These are phyloP conservation scores for Tausonia pullulans DNA, from an alignment of 1,284 basidiomycete species.

Conservation along the genomic window DNA sequence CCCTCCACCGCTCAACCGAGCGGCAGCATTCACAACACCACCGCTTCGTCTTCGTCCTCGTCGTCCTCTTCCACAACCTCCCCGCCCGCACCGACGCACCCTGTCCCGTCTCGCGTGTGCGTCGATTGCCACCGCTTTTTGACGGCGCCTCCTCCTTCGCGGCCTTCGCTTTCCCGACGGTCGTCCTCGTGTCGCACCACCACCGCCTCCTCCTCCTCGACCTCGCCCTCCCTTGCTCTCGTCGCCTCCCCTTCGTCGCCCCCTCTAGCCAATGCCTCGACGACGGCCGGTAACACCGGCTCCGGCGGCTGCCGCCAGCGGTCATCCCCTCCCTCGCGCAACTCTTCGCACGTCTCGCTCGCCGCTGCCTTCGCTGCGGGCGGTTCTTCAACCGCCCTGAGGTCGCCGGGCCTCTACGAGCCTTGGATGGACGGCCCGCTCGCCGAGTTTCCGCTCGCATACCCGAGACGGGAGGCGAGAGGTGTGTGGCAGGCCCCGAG, in stretches of 20 bases:
- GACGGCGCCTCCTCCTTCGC: background rate
- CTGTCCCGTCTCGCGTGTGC: slow-evolving; percentile 10
- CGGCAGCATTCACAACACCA: background rate
- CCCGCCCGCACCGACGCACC: background rate
- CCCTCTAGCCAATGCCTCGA: too few species aligned
- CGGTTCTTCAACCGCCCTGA: background rate
- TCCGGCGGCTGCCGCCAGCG: too few species aligned
- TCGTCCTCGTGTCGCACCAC: background rate
- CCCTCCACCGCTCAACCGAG: background rate
- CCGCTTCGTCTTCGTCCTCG: background rate
- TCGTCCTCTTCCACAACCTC: background rate
- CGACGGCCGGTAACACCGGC: too few species aligned
- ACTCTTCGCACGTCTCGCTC: too few species aligned
- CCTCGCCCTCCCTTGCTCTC: background rate
- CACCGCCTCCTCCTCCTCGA: background rate
- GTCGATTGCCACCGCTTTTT: background rate
- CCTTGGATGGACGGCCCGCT: slow-evolving; percentile 18
- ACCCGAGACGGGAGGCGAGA: slow-evolving; percentile 1
- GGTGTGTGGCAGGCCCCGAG: too few species aligned
- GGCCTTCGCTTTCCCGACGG: background rate
- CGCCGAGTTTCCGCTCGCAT: slow-evolving; percentile 15
- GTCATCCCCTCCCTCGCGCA: too few species aligned
- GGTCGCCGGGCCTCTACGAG: slow-evolving; percentile 12
- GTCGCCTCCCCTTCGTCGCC: background rate
- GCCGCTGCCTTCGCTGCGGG: background rate